Percentiles rank a stretch among this genome's conserved stretches.
These are phyloP conservation scores for Beauveria asiatica DNA, from an alignment of 2,329 filamentous ascomycete species.

Conservation along the genomic window DNA sequence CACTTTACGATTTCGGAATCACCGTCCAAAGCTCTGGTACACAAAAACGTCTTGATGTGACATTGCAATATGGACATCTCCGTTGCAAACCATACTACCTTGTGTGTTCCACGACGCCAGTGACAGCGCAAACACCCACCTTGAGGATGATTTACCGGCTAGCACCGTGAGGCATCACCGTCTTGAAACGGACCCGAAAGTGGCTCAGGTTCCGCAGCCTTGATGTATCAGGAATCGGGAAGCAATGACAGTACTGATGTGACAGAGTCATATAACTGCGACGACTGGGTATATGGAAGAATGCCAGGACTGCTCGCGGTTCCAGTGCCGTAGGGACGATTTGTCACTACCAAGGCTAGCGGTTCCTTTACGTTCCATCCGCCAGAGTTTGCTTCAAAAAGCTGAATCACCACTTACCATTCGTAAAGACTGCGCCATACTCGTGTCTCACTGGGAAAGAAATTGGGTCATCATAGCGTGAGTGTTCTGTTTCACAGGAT, in stretches of 20 bases:
- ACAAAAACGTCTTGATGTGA: background rate
- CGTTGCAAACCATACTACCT: background rate
- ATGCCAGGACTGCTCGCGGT: background rate
- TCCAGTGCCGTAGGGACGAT: background rate
- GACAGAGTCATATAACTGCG: background rate
- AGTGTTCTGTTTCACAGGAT: background rate
- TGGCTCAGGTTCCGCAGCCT: background rate
- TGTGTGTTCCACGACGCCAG: background rate
- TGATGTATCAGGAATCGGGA: background rate
- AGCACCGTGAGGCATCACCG: background rate
- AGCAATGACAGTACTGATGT: background rate
- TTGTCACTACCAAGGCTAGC: background rate
- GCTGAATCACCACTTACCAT: background rate
- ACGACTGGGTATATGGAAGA: background rate
- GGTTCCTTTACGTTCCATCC: background rate
- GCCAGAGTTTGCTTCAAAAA: background rate
- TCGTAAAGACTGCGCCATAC: background rate
- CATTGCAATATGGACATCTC: background rate
- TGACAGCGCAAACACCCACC: background rate
- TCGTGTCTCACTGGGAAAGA: slow-evolving; percentile 1
- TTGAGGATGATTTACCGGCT: background rate
- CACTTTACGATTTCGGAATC: background rate
- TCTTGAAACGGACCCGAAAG: background rate
- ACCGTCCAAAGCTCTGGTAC: background rate
- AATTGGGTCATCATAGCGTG: background rate